Evolutionary conservation across 768 basidiomycete genomes (phyloP).

Genomic region (Leccinum imitatum): DNA sequence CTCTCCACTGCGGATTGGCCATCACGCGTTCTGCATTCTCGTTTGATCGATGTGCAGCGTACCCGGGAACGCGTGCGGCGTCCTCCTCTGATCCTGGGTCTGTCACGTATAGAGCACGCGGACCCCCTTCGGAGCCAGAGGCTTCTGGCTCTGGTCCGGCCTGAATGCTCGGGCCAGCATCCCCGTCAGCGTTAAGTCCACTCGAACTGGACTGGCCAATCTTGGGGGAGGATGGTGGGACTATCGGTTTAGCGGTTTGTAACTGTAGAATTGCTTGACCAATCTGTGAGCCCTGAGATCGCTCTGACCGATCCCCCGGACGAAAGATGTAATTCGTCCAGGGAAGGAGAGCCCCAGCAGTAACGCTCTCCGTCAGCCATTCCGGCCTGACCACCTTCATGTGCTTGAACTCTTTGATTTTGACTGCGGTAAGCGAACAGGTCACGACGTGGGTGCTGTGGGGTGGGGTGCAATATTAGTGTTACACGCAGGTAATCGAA

Average conservation of each 20-base stretch:
- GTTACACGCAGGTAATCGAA: constrained; percentile 3
- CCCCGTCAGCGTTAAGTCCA: neutral
- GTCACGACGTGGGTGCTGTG: constrained; percentile 88
- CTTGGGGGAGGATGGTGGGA: neutral
- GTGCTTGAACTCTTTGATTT: constrained; percentile 81
- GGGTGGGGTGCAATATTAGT: neutral
- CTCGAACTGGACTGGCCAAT: neutral
- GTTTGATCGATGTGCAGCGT: constrained; percentile 71
- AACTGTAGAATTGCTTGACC: constrained; percentile 21
- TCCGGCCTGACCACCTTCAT: constrained; percentile 90
- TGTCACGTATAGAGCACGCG: constrained; percentile 36
- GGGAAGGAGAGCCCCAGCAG: constrained; percentile 63
- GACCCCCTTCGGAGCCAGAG: constrained; percentile 9
- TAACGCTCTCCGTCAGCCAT: constrained; percentile 85
- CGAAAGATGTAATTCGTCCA: constrained; percentile 76
- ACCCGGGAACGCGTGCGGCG: constrained; percentile 52
- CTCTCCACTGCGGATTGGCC: constrained; percentile 82
- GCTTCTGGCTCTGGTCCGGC: neutral
- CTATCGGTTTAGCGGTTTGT: constrained; percentile 5
- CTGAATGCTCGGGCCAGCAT: constrained; percentile 4
- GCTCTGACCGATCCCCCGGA: constrained; percentile 47
- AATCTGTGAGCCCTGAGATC: constrained; percentile 43
- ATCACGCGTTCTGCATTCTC: constrained; percentile 74
- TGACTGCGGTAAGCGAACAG: constrained; percentile 84
- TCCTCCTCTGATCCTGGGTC: constrained; percentile 45